Conservation (phyloP, 257 asterid species). For the Scutellaria minor region DNA sequence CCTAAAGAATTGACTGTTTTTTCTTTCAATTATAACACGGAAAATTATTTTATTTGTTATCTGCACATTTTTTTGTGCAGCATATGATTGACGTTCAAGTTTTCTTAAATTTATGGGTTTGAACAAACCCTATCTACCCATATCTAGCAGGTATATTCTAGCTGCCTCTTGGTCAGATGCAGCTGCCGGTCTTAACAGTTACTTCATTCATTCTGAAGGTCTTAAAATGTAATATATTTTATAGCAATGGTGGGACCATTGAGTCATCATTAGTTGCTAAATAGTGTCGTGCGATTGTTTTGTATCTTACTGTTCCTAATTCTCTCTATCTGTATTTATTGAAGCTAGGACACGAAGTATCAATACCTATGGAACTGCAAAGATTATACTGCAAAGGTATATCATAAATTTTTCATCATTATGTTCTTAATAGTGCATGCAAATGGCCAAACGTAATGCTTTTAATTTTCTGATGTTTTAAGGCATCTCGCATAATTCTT, state of each 20-base stretch:
- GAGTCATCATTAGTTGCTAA: slow-evolving; percentile 19
- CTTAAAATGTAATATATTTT: slow-evolving; percentile 13
- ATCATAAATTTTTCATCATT: slow-evolving; percentile 8
- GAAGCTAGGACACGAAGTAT: slow-evolving; percentile 91
- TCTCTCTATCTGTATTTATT: slow-evolving; percentile 46
- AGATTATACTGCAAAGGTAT: slow-evolving; percentile 75
- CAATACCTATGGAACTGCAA: slow-evolving; percentile 97
- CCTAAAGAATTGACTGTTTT: background rate
- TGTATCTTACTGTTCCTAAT: slow-evolving; percentile 48
- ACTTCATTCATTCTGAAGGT: background rate
- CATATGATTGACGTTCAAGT: background rate
- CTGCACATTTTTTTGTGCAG: background rate
- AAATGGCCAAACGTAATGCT: slow-evolving; percentile 35
- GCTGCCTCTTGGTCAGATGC: background rate
- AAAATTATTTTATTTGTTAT: background rate
- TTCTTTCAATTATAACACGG: background rate
- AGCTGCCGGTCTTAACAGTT: background rate
- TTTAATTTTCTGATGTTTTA: slow-evolving; percentile 31
- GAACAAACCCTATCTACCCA: no score
- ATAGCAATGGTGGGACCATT: background rate
- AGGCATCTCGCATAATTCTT: slow-evolving; percentile 97
- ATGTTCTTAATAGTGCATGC: slow-evolving; percentile 18
- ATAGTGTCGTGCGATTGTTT: slow-evolving; percentile 16
- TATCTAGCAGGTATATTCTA: no score
- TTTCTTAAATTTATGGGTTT: no score